These are phyloP conservation scores for Ehretia macrophylla DNA, from an alignment of 257 asterid species.

Conservation along the genomic window DNA sequence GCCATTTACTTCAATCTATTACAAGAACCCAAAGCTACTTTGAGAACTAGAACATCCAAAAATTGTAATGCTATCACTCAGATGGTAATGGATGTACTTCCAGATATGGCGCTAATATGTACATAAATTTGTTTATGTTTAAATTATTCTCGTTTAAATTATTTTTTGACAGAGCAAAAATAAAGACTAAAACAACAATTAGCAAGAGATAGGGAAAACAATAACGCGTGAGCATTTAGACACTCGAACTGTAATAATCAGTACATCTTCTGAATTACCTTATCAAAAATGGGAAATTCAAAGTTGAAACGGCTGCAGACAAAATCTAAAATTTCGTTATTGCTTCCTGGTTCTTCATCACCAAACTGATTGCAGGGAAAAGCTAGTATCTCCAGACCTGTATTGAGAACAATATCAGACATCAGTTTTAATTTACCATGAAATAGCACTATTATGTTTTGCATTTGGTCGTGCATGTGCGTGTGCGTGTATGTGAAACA, in stretches of 20 bases:
- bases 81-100: no score
- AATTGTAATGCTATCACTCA: not conserved
- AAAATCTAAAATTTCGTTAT: constrained; percentile 57
- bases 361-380: constrained; percentile 96
- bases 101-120: no score
- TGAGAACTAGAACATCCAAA: not conserved
- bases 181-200: no score
- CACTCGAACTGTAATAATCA: not conserved
- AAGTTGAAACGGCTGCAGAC: constrained; percentile 76
- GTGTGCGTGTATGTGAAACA: no score
- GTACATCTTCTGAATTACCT: constrained; percentile 32
- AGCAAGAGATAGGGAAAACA: no score
- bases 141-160: no score
- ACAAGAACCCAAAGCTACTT: constrained; percentile 8
- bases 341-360: constrained; percentile 79
- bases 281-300: constrained; percentile 63
- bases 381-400: constrained; percentile 80
- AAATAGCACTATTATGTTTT: no score
- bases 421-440: no score
- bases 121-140: no score
- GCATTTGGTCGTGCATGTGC: no score
- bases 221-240: no score
- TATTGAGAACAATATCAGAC: not conserved
- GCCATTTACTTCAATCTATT: constrained; percentile 80
- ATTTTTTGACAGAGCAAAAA: no score